phyloP scores from a whole-genome alignment of 2,329 filamentous ascomycete genomes.

The Arthrobotrys megalospora region DNA sequence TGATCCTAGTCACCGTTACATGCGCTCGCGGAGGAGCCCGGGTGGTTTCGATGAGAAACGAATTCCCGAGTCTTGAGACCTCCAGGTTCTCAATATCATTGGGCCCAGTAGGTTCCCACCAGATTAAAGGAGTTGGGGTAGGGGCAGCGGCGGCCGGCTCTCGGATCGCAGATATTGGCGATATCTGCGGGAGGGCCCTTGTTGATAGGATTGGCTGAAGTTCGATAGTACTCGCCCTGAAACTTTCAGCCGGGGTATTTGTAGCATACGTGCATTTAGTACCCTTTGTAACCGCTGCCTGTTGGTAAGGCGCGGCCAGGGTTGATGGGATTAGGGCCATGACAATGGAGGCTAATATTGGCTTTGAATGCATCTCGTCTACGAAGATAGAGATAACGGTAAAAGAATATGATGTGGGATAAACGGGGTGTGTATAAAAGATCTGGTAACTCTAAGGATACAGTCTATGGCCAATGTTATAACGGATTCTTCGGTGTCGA shows the following conservation, averaged over 20 bases:
- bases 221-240: slow-evolving; percentile 4
- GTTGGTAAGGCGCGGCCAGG: slow-evolving; percentile 42
- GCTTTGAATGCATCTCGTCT: slow-evolving; percentile 42
- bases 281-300: slow-evolving; percentile 1
- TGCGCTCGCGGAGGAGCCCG: neutral
- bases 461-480: neutral
- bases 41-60: slow-evolving; percentile 19
- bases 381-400: neutral
- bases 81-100: neutral
- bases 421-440: no score
- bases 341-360: slow-evolving; percentile 29
- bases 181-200: neutral
- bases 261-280: neutral
- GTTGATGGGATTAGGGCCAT: slow-evolving; percentile 24
- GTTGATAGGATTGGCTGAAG: neutral
- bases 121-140: neutral
- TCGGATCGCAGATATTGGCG: neutral
- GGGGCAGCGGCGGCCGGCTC: neutral
- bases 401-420: no score
- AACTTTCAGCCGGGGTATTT: slow-evolving; percentile 1
- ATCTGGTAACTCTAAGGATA: neutral
- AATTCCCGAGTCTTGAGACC: neutral
- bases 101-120: neutral
- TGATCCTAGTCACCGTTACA: slow-evolving; percentile 18
- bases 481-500: neutral